These are phyloP conservation scores for Moesziomyces parantarcticus DNA, from an alignment of 1,284 basidiomycete genomes.

Conservation along the genomic window DNA sequence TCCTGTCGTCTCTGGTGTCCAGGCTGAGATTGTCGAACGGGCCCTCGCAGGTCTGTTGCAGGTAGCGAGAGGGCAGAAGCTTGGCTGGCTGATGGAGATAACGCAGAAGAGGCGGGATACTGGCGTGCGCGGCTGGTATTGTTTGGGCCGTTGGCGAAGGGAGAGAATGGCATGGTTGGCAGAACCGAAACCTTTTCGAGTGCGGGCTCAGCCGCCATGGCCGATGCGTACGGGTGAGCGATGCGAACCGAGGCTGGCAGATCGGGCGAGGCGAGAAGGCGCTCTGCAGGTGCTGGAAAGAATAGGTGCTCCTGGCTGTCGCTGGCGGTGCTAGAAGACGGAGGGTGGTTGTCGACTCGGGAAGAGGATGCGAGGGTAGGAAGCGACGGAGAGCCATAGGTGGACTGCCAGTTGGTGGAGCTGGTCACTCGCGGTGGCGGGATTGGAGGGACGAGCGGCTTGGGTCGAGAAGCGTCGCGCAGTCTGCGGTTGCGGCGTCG, in stretches of 20 bases:
- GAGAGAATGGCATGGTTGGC: neutral
- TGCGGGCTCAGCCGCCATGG: conserved; percentile 1
- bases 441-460: conserved; percentile 36
- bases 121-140: neutral
- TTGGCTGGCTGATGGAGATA: neutral
- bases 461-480: conserved; percentile 16
- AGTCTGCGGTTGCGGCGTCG: conserved; percentile 22
- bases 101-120: neutral
- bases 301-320: conserved; percentile 10
- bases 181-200: conserved; percentile 8
- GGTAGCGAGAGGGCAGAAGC: neutral
- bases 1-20: conserved; percentile 9
- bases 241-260: conserved; percentile 16
- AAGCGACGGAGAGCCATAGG: conserved; percentile 35
- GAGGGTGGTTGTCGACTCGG: conserved; percentile 3
- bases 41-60: neutral
- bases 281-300: neutral
- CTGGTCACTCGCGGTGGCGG: conserved; percentile 39
- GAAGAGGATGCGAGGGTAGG: conserved; percentile 18
- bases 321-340: conserved; percentile 16
- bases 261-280: conserved; percentile 13
- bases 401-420: conserved; percentile 41
- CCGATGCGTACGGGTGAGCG: conserved; percentile 26
- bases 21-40: neutral
- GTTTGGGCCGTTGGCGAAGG: neutral